Evolutionary conservation across 768 basidiomycete species (phyloP), one percentile per base, ranked within the genome.

Genomic region (Galerina marginata): DNA sequence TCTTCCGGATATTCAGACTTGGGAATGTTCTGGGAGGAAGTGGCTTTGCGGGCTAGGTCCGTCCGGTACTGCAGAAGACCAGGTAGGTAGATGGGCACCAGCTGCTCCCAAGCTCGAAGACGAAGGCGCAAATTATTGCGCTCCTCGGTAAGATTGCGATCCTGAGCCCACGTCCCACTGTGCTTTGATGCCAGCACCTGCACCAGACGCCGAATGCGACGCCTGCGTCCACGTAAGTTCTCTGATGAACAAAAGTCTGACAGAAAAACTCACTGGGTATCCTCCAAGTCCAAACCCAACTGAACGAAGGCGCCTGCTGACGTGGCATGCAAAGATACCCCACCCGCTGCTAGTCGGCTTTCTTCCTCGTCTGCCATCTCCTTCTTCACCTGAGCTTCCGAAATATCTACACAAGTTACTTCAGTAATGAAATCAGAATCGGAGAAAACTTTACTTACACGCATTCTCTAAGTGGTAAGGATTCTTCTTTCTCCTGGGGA

Each of bases 31-130:
- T 12, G 23, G 36, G 23, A 2, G 26, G 15, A 2, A 15, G 9
- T 9, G 23, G 26, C 2, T 12, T 2, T 49, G 25, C 12, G 15
- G 3, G 14, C 6, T 10, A 20, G 48, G 5, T 62, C 45, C 1
- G 39, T 44, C 6, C 36, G 49, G 23, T 61, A 63, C 38, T 61
- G 59, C 0, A 62, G 48, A 10, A 65, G 47, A 1, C 64, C 62
- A 0, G 62, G 65, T 53, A 66, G 61, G 37, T 66, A 66, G 1
- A 66, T 23, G 9, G 58, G 16, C 9, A 16, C 2, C 4, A 66
- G 47, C 51, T 52, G 54, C 47, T 58, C 59, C 59, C 59, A 67
- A 0, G n/a, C 47, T 6, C n/a, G 42, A 25, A 54, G 57, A 39
- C 37, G 12, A 20, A 9, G 12, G 1, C 33, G n/a, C 3, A 48